Evolutionary conservation across 768 basidiomycete species (phyloP).

Genomic region (Calocybe indica): DNA sequence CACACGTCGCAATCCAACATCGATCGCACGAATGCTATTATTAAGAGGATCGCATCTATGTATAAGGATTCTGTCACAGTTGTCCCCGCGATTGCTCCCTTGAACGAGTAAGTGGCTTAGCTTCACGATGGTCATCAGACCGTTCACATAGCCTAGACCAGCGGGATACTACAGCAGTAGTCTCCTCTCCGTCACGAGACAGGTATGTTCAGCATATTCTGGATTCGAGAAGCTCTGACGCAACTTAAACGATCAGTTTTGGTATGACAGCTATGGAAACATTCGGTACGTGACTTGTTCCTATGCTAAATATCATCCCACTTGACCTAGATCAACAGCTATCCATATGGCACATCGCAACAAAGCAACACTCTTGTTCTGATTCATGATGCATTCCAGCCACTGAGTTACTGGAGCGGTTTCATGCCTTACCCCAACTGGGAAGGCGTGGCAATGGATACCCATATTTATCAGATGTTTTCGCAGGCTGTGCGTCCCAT

Average conservation of each 20-base stretch:
- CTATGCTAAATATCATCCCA: neutral
- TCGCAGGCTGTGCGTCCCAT: conserved; percentile 39
- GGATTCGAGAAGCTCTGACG: neutral
- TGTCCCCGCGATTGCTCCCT: conserved; percentile 64
- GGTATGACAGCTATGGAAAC: conserved; percentile 68
- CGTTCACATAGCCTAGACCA: conserved; percentile 39
- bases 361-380: conserved; percentile 64
- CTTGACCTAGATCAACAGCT: conserved; percentile 18
- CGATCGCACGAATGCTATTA: conserved; percentile 58
- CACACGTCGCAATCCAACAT: conserved; percentile 62
- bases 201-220: conserved; percentile 21
- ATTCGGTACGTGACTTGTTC: conserved; percentile 43
- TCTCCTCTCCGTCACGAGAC: conserved; percentile 42
- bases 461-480: conserved; percentile 78
- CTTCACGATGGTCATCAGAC: neutral
- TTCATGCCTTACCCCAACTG: conserved; percentile 49
- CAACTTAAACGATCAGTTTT: conserved; percentile 41
- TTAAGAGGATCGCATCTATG: conserved; percentile 55
- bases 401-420: conserved; percentile 62
- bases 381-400: conserved; percentile 78
- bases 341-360: conserved; percentile 25
- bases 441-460: conserved; percentile 72
- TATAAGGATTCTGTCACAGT: conserved; percentile 47
- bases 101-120: conserved; percentile 60
- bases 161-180: conserved; percentile 57